Evolutionary conservation across 169 alveolate species (phyloP), one percentile per base, ranked within the genome.

Genomic region (Theileria equi): DNA sequence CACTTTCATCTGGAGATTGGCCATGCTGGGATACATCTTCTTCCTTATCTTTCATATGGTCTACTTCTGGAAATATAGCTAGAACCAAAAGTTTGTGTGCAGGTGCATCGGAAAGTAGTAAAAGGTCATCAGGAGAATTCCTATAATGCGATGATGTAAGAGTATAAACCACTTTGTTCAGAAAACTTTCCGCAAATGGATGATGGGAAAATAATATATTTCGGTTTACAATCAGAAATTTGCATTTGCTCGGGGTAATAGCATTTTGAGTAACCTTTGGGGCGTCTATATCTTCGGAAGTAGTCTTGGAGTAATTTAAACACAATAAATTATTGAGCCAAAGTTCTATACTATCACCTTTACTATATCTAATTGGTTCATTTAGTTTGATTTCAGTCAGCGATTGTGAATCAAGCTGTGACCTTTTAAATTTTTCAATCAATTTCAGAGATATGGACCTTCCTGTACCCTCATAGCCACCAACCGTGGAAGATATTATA

Each of bases 391-490:
- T 68, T 80, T 95, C 97, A 38, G 93, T 90, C 28, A 94, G 80
- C 25, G 61, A 59, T 10, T 69, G 81, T 49, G 70, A 65, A 19
- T 50, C 74, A 52, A 68, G 80, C n/a, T n/a, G n/a, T 63, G 95
- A 82, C 68, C 94, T 95, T 62, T 94, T 89, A 17, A 98, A 82
- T 4, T 61, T 58, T 19, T 74, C 78, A 7, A 74, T 62, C 44
- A 98, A 93, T 91, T 97, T 97, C 53, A 97, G 85, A 13, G 99
- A 94, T 52, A 98, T 80, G 2, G 99, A 94, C 40, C 99, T 91
- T 23, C 99, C 99, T 4, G 99, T 98, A 0, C 93, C 99, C 89
- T 97, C 99, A 89, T 98, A 97, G 17, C 99, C 99, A 65, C 98
- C 97, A 19, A 97, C 92, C 0, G 99, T 98, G 34, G 99, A 95